Conservation (phyloP, 1,284 basidiomycete species). For the Sporisorium iseilematis-ciliati region DNA sequence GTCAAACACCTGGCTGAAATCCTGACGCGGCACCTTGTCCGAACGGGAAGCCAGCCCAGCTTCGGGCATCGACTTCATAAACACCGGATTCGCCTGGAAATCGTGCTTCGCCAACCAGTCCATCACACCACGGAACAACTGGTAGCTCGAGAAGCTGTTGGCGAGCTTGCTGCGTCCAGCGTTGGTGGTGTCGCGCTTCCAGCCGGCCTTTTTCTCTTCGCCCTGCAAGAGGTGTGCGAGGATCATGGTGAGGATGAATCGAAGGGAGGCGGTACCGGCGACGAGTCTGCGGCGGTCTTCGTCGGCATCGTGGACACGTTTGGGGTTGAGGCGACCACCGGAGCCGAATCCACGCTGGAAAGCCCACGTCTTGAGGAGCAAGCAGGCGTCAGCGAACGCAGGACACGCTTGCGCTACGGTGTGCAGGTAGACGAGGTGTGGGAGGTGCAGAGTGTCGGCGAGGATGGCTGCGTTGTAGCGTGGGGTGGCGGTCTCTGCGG, state of each 20-base stretch:
- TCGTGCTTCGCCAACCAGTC: conserved; percentile 81
- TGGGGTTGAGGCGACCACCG: conserved; percentile 69
- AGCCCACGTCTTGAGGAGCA: conserved; percentile 89
- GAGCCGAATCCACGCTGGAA: conserved; percentile 82
- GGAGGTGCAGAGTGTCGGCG: conserved; percentile 76
- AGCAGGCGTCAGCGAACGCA: conserved; percentile 80
- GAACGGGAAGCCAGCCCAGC: conserved; percentile 46
- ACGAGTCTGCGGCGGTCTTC: conserved; percentile 45
- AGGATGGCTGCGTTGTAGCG: conserved; percentile 84
- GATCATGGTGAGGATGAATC: conserved; percentile 73
- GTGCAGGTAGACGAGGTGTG: conserved; percentile 80
- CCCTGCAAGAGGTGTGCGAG: conserved; percentile 68
- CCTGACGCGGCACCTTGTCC: conserved; percentile 66
- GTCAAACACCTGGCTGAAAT: conserved; percentile 67
- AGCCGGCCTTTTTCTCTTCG: conserved; percentile 65
- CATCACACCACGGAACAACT: conserved; percentile 83
- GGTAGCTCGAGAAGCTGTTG: conserved; percentile 84
- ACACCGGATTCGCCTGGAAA: conserved; percentile 77
- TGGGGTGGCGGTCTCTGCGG: conserved; percentile 73
- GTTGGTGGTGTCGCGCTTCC: conserved; percentile 67
- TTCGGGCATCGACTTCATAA: conserved; percentile 73
- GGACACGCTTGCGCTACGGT: conserved; percentile 76
- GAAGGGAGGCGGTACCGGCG: conserved; percentile 74
- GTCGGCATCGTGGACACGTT: conserved; percentile 7
- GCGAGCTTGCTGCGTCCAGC: conserved; percentile 73